Conservation (phyloP, 2,329 filamentous ascomycete genomes). For the Teratosphaeria pseudoeucalypti region DNA sequence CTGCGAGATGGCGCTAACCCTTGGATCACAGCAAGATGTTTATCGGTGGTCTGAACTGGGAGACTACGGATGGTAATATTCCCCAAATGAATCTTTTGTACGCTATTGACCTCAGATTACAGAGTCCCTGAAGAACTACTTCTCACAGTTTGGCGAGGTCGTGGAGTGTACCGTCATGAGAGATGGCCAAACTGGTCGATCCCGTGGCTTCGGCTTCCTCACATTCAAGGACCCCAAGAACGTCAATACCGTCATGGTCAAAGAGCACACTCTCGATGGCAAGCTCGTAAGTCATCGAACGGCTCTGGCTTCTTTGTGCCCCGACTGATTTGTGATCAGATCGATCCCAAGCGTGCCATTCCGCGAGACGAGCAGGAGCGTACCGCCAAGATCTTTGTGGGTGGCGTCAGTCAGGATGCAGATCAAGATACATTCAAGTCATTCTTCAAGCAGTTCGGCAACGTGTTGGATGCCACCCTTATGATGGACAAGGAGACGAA, state of each 20-base stretch:
- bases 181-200: slow-evolving; percentile 85
- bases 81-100: slow-evolving; percentile 1
- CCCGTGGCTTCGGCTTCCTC: slow-evolving; percentile 90
- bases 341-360: slow-evolving; percentile 95
- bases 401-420: slow-evolving; percentile 92
- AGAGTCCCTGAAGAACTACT: slow-evolving; percentile 97
- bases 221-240: slow-evolving; percentile 97
- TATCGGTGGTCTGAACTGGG: slow-evolving; percentile 97
- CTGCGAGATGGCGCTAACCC: slow-evolving; percentile 12
- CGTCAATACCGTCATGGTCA: slow-evolving; percentile 99
- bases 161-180: slow-evolving; percentile 99
- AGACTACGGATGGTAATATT: slow-evolving; percentile 88
- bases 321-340: slow-evolving; percentile 45
- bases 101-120: slow-evolving; percentile 20
- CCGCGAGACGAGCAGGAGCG: slow-evolving; percentile 96
- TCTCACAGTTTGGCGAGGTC: slow-evolving; percentile 95
- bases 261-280: slow-evolving; percentile 94
- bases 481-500: slow-evolving; percentile 99
- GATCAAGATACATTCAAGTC: slow-evolving; percentile 93
- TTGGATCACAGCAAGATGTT: slow-evolving; percentile 81
- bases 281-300: slow-evolving; percentile 66
- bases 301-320: not conserved
- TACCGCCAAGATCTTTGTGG: slow-evolving; percentile 97
- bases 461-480: slow-evolving; percentile 90
- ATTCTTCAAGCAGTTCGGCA: slow-evolving; percentile 93